These are phyloP conservation scores for Venturia effusa DNA, from an alignment of 2,329 filamentous ascomycete genomes.

Conservation along the genomic window DNA sequence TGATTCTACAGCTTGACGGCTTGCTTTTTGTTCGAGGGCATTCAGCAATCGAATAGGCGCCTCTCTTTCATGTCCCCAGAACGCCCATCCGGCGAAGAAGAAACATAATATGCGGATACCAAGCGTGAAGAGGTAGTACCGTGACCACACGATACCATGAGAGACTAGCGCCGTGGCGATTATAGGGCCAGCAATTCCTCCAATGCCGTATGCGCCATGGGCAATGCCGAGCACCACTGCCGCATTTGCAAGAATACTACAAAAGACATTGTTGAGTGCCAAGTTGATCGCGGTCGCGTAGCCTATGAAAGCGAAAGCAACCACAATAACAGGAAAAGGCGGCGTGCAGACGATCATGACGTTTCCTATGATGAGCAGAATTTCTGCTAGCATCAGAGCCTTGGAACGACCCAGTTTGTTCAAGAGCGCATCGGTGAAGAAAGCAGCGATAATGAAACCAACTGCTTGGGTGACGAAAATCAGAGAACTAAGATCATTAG, in stretches of 20 bases:
- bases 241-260: conserved; percentile 40
- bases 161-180: conserved; percentile 65
- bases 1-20: conserved; percentile 27
- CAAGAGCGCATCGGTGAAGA: conserved; percentile 55
- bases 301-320: conserved; percentile 55
- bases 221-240: conserved; percentile 47
- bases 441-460: conserved; percentile 65
- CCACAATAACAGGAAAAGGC: conserved; percentile 57
- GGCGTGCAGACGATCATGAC: conserved; percentile 55
- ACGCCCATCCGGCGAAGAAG: conserved; percentile 53
- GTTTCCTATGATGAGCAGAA: conserved; percentile 49
- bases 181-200: conserved; percentile 52
- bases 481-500: conserved; percentile 32
- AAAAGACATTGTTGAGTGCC: conserved; percentile 46
- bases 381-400: conserved; percentile 48
- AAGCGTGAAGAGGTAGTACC: conserved; percentile 61
- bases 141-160: conserved; percentile 50
- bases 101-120: conserved; percentile 46
- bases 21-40: conserved; percentile 33
- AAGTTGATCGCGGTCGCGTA: conserved; percentile 41
- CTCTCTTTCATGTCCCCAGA: conserved; percentile 59
- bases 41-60: conserved; percentile 31
- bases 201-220: conserved; percentile 51
- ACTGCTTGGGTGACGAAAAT: conserved; percentile 71
- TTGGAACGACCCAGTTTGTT: conserved; percentile 53